Evolutionary conservation across 129 eudicot species (phyloP).

Genomic region (Tagetes erecta): DNA sequence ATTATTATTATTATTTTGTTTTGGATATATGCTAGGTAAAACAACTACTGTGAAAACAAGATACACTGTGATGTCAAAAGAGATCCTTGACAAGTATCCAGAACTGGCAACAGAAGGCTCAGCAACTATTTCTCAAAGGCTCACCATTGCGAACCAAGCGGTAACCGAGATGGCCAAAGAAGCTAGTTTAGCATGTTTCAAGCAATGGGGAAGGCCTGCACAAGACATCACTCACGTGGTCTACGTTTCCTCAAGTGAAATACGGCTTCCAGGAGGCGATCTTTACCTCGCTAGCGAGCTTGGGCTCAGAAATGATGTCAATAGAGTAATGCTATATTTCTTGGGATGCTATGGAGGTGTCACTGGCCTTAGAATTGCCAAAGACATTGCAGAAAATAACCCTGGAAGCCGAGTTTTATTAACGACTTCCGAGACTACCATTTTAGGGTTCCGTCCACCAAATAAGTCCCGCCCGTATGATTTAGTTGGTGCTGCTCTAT

Average conservation of each 20-base stretch:
- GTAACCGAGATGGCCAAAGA: conserved; percentile 84
- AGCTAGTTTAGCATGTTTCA: conserved; percentile 68
- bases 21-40: conserved; percentile 51
- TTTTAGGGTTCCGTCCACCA: conserved; percentile 85
- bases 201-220: conserved; percentile 70
- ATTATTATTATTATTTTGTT: too few species aligned
- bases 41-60: conserved; percentile 94
- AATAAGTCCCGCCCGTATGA: conserved; percentile 79
- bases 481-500: conserved; percentile 87
- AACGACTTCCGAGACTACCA: conserved; percentile 92
- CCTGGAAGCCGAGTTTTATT: conserved; percentile 71
- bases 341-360: conserved; percentile 94
- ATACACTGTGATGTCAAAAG: conserved; percentile 89
- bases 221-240: conserved; percentile 76
- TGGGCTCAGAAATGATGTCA: conserved; percentile 67
- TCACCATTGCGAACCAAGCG: conserved; percentile 77
- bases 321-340: conserved; percentile 91
- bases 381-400: conserved; percentile 47
- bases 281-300: conserved; percentile 72
- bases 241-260: conserved; percentile 85
- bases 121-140: conserved; percentile 77
- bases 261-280: conserved; percentile 90
- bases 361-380: conserved; percentile 85
- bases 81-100: conserved; percentile 74
- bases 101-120: conserved; percentile 86